phyloP scores from a whole-genome alignment of 1,284 basidiomycete species.

The Caloboletus inedulis region DNA sequence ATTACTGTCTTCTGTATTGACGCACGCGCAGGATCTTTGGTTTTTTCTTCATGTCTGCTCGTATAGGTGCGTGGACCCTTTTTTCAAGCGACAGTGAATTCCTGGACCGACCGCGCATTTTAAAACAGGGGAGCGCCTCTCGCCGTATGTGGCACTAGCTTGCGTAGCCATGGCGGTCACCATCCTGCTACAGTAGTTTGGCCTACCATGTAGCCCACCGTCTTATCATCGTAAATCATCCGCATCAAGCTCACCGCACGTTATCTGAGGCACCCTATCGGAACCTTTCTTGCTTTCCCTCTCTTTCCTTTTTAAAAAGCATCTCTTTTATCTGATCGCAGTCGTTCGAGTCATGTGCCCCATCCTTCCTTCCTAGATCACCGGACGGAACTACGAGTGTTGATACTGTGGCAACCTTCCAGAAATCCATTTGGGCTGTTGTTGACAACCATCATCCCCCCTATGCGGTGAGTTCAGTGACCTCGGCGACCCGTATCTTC shows the following conservation, averaged over 20 bases:
- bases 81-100: neutral
- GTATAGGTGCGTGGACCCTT: constrained; percentile 66
- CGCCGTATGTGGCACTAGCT: constrained; percentile 79
- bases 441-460: neutral
- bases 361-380: neutral
- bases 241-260: neutral
- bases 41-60: constrained; percentile 89
- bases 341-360: neutral
- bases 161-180: constrained; percentile 79
- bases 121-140: constrained; percentile 70
- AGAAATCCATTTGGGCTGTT: neutral
- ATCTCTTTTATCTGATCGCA: neutral
- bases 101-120: neutral
- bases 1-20: neutral
- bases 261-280: neutral
- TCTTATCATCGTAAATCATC: neutral
- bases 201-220: constrained; percentile 3
- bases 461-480: neutral
- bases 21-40: constrained; percentile 68
- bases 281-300: neutral
- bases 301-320: neutral
- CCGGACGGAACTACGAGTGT: too few relatives aligned
- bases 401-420: neutral
- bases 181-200: constrained; percentile 44
- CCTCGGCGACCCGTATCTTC: neutral